Evolutionary conservation across 2,329 filamentous ascomycete species (phyloP).

Genomic region (Lecanoromycetidae sp.): DNA sequence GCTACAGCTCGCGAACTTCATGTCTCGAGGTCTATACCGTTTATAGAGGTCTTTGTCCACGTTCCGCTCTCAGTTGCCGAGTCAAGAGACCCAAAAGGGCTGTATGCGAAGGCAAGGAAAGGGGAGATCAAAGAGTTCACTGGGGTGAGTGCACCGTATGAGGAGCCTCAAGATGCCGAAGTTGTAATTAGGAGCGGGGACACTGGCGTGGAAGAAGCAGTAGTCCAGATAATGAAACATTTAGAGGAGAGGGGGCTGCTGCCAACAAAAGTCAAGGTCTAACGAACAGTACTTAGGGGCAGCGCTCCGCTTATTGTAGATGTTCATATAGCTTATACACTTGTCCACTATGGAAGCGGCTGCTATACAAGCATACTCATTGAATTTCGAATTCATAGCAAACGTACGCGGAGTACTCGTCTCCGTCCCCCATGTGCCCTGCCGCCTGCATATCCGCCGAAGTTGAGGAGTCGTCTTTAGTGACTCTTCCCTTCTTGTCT

Average conservation of each 20-base stretch:
- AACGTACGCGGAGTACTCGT: constrained; percentile 90
- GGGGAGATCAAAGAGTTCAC: constrained; percentile 97
- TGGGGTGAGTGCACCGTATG: constrained; percentile 87
- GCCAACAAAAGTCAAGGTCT: background rate
- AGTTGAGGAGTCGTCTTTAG: constrained; percentile 72
- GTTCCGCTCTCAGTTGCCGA: constrained; percentile 85
- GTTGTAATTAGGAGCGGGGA: constrained; percentile 75
- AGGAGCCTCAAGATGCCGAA: constrained; percentile 75
- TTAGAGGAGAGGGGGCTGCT: constrained; percentile 13
- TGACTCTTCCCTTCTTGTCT: constrained; percentile 85
- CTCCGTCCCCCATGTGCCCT: constrained; percentile 51
- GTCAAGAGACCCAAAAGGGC: constrained; percentile 88
- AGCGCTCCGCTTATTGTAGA: no score
- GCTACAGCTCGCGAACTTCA: constrained; percentile 72
- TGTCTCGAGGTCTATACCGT: constrained; percentile 54
- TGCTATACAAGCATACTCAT: background rate
- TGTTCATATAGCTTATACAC: no score
- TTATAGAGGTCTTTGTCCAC: constrained; percentile 90
- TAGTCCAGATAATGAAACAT: constrained; percentile 60
- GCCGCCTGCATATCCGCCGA: constrained; percentile 75
- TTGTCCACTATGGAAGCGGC: background rate
- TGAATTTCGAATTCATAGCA: constrained; percentile 85
- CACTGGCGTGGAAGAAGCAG: constrained; percentile 76
- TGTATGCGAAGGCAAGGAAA: constrained; percentile 92
- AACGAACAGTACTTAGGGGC: background rate